phyloP scores from a whole-genome alignment of 1,284 basidiomycete species.

The Microbotryum lychnidis-dioicae region DNA sequence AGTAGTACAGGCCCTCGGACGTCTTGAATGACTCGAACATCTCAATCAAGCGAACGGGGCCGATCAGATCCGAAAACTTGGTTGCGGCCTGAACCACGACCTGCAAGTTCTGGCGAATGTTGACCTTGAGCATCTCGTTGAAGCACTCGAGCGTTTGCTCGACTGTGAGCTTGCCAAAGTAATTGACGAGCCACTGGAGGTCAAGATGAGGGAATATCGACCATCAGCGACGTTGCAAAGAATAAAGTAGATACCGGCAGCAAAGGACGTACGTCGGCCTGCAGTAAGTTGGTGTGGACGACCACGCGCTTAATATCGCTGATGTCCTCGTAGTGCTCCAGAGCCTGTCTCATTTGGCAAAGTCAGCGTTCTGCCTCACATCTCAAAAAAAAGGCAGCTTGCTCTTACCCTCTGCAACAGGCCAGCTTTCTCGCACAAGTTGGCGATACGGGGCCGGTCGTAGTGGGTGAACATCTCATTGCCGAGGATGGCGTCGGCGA shows the following conservation, averaged over 20 bases:
- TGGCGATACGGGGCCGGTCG: constrained; percentile 92
- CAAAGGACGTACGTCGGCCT: constrained; percentile 58
- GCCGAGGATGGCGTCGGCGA: constrained; percentile 96
- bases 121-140: constrained; percentile 93
- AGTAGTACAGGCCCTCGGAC: constrained; percentile 97
- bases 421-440: constrained; percentile 97
- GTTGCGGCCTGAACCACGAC: constrained; percentile 97
- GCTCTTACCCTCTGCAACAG: constrained; percentile 65
- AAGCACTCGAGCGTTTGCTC: constrained; percentile 95
- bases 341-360: constrained; percentile 52
- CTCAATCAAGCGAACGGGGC: constrained; percentile 94
- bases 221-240: neutral
- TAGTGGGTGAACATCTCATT: constrained; percentile 99
- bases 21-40: constrained; percentile 99
- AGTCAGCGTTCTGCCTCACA: neutral
- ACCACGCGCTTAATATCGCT: constrained; percentile 97
- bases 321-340: constrained; percentile 97
- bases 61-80: constrained; percentile 97
- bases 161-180: constrained; percentile 96
- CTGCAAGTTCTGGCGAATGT: constrained; percentile 96
- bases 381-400: neutral
- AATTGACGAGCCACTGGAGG: constrained; percentile 84
- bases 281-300: constrained; percentile 82
- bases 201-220: too few relatives aligned
- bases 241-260: neutral